Conservation (phyloP, 1,284 basidiomycete genomes). For the Rhodotorula sp. region DNA sequence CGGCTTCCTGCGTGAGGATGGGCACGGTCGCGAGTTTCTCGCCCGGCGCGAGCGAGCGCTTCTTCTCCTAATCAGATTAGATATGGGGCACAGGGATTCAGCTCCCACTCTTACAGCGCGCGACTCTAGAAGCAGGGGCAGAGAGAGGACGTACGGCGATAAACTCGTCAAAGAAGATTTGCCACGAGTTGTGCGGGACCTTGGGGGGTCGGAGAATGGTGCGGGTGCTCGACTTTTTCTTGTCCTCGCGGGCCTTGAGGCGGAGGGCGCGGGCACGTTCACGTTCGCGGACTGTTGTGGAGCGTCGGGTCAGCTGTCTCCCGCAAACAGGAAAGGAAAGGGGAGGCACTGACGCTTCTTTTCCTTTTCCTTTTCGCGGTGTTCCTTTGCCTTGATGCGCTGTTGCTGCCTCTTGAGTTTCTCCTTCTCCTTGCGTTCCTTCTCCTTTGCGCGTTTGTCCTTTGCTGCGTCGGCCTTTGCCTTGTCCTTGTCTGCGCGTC, state of each 20-base stretch:
- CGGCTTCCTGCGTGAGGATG: conserved; percentile 11
- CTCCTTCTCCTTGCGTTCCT: conserved; percentile 21
- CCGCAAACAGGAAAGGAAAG: no score
- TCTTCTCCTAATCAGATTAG: conserved; percentile 5
- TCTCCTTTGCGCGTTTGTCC: conserved; percentile 11
- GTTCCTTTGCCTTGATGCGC: conserved; percentile 15
- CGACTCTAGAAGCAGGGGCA: no score
- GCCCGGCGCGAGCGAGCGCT: conserved; percentile 3
- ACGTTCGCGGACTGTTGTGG: background rate
- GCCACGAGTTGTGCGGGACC: conserved; percentile 27
- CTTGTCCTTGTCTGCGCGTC: conserved; percentile 22
- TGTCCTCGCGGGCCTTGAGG: background rate
- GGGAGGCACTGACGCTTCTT: background rate
- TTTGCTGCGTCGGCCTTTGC: conserved; percentile 4
- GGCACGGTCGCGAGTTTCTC: conserved; percentile 18
- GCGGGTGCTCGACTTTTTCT: conserved; percentile 11
- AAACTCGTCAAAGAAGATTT: conserved; percentile 28
- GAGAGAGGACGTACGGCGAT: conserved; percentile 12
- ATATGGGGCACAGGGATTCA: background rate
- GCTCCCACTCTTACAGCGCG: background rate
- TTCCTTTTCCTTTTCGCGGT: background rate
- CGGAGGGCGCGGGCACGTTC: background rate
- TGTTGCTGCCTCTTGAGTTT: conserved; percentile 17
- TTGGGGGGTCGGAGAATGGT: conserved; percentile 31
- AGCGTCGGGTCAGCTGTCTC: no score